These are phyloP conservation scores for Blastomyces gilchristii DNA, from an alignment of 2,329 filamentous ascomycete genomes.

Conservation along the genomic window DNA sequence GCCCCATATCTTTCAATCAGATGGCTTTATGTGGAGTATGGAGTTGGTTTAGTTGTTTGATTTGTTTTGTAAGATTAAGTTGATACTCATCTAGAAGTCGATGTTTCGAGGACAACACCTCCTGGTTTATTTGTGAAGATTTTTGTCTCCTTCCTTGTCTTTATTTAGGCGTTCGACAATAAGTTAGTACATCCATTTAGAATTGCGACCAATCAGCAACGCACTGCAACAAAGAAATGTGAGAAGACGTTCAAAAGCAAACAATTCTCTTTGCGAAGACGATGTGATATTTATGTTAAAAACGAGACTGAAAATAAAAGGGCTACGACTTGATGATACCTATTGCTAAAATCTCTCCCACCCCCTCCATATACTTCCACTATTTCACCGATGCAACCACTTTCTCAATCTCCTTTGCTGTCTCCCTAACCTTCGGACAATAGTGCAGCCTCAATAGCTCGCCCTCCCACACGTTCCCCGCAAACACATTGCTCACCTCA, in stretches of 20 bases:
- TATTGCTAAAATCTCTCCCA: background rate
- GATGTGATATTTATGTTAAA: no score
- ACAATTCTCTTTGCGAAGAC: background rate
- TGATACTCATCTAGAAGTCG: background rate
- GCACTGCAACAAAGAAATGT: background rate
- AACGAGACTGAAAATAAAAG: no score
- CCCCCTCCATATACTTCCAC: background rate
- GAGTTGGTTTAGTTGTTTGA: background rate
- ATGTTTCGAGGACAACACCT: background rate
- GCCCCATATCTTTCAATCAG: background rate
- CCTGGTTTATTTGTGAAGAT: background rate
- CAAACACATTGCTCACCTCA: slow-evolving; percentile 83
- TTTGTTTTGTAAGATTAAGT: background rate
- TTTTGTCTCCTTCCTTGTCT: background rate
- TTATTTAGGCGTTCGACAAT: background rate
- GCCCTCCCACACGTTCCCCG: slow-evolving; percentile 84
- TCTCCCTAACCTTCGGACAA: slow-evolving; percentile 73
- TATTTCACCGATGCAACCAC: slow-evolving; percentile 37
- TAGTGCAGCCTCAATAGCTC: slow-evolving; percentile 79
- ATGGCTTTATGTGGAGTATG: background rate
- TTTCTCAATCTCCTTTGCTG: slow-evolving; percentile 59
- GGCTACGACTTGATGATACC: no score
- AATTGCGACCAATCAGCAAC: background rate
- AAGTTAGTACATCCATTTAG: background rate
- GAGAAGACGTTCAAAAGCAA: background rate